Conservation (phyloP, 805 yeast genomes). For the Ogataea ramenticola region DNA sequence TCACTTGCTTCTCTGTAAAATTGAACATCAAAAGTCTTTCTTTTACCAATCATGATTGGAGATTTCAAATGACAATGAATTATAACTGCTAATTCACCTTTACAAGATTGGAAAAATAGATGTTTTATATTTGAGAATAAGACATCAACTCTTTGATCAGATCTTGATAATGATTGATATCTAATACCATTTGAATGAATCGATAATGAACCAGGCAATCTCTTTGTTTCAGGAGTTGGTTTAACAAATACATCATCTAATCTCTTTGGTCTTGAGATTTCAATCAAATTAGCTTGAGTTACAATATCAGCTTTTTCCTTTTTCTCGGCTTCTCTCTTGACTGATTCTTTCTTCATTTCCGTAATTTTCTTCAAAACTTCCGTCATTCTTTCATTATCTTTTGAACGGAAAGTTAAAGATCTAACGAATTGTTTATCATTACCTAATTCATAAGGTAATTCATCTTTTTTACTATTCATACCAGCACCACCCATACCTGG, state of each 20-base stretch:
- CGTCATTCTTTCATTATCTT: constrained; percentile 84
- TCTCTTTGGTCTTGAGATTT: constrained; percentile 78
- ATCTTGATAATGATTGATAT: constrained; percentile 78
- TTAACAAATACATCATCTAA: constrained; percentile 85
- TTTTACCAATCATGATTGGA: constrained; percentile 93
- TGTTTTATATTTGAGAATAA: constrained; percentile 88
- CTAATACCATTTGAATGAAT: constrained; percentile 96
- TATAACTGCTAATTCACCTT: constrained; percentile 86
- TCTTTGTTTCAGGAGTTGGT: constrained; percentile 96
- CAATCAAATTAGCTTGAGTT: constrained; percentile 81
- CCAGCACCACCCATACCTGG: constrained; percentile 55
- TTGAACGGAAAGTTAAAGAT: constrained; percentile 79
- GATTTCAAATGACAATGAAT: constrained; percentile 89
- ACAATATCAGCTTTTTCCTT: constrained; percentile 92
- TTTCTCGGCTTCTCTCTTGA: constrained; percentile 83
- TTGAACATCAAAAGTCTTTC: constrained; percentile 91
- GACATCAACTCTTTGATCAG: constrained; percentile 83
- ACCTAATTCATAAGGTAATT: constrained; percentile 85
- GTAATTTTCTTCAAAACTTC: constrained; percentile 85
- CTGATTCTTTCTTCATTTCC: constrained; percentile 87
- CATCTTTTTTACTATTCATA: constrained; percentile 58
- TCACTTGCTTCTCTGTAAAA: constrained; percentile 96
- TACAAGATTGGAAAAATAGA: constrained; percentile 91
- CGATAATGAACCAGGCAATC: constrained; percentile 82
- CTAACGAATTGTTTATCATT: constrained; percentile 82